A percentile compares a stretch with the other conserved stretches of the same genome.
phyloP scores from a whole-genome alignment of 139 green algal species.

The Chlamydomonas eustigma region DNA sequence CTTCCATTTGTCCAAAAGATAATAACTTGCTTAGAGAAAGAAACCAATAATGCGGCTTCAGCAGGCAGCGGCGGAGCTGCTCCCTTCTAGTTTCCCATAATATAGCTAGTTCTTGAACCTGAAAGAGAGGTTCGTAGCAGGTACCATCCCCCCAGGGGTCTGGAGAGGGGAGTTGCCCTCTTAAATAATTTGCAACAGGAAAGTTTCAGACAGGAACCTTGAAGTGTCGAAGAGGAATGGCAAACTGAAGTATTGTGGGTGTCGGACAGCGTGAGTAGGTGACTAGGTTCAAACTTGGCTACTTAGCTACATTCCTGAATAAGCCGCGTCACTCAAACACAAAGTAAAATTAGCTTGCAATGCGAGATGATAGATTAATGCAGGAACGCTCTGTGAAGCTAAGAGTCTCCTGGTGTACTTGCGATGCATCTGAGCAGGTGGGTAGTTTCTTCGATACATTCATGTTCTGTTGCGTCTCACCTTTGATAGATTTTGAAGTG shows the following conservation, averaged over 20 bases:
- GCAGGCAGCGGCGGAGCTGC: neutral
- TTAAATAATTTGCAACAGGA: too few species aligned
- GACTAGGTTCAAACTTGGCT: too few species aligned
- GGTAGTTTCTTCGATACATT: neutral
- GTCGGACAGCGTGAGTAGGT: neutral
- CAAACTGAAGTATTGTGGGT: neutral
- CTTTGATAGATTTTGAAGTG: neutral
- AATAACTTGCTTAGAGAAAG: neutral
- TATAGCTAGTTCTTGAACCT: neutral
- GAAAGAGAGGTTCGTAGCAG: neutral
- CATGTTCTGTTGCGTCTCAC: neutral
- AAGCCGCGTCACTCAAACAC: neutral
- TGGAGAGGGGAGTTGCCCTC: too few species aligned
- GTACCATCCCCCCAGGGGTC: neutral
- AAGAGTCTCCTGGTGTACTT: neutral
- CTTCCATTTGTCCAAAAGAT: neutral
- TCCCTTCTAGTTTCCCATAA: neutral
- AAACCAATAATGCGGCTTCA: neutral
- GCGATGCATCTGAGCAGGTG: neutral
- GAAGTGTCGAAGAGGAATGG: neutral
- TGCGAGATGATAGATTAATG: neutral
- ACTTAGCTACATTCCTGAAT: too few species aligned
- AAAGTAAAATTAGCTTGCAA: neutral
- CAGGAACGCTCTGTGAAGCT: neutral
- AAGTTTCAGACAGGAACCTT: too few species aligned